phyloP scores from a whole-genome alignment of 495 filamentous ascomycete species.

The Cenococcum geophilum region DNA sequence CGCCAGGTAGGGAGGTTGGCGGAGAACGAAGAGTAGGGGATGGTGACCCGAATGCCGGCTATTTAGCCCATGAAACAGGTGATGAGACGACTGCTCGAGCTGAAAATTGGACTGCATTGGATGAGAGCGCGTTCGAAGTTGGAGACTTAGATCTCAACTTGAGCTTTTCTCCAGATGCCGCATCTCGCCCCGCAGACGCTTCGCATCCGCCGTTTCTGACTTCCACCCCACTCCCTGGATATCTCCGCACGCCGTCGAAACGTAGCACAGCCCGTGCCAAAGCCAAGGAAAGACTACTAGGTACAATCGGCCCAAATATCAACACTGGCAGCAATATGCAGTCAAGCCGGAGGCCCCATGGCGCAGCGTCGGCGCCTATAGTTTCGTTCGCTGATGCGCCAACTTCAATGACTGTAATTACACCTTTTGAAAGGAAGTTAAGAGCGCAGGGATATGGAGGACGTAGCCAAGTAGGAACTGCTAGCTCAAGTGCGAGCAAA shows the following conservation, averaged over 20 bases:
- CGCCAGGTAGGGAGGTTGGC: constrained; percentile 6
- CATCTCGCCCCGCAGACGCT: background rate
- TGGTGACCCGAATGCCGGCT: constrained; percentile 28
- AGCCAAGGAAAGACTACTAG: background rate
- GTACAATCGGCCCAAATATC: background rate
- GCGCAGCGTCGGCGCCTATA: background rate
- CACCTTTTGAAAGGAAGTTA: constrained; percentile 37
- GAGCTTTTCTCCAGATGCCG: constrained; percentile 20
- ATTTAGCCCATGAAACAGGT: constrained; percentile 19
- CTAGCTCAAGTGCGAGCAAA: too few relatives aligned
- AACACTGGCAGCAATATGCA: constrained; percentile 6
- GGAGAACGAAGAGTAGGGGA: background rate
- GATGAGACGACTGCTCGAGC: constrained; percentile 25
- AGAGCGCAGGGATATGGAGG: constrained; percentile 24
- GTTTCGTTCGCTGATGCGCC: constrained; percentile 2
- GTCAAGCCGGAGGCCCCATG: constrained; percentile 9
- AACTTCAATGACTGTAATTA: constrained; percentile 17
- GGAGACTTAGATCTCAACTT: constrained; percentile 34
- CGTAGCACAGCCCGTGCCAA: constrained; percentile 7
- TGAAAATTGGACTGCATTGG: constrained; percentile 41
- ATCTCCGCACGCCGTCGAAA: constrained; percentile 29
- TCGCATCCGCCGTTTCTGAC: constrained; percentile 4
- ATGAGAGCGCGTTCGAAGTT: constrained; percentile 46
- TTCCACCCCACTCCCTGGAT: constrained; percentile 14
- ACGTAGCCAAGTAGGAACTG: too few relatives aligned